Evolutionary conservation across 2,329 filamentous ascomycete species (phyloP), one percentile per base, ranked within the genome.

Genomic region (Shiraia sp.): DNA sequence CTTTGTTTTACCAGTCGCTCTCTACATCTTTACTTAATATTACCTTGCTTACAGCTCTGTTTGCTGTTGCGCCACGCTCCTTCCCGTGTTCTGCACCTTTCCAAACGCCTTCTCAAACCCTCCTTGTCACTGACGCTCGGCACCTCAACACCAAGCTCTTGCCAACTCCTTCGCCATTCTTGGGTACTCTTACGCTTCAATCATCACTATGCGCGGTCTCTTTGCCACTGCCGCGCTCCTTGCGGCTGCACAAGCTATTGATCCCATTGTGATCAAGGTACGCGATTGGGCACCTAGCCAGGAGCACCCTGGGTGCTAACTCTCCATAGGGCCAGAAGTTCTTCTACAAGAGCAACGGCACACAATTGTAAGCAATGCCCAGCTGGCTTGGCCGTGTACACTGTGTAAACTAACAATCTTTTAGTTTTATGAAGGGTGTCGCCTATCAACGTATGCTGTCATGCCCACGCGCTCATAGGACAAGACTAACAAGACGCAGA

Each of bases 311-410:
- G 24, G 41, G 40, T 40, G 31, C 47, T 53, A 36, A 47, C 51
- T 43, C 17, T 31, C 10, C 32, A 24, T 55, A 86, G 84, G 85
- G 88, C 58, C 81, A 81, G 67, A 91, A 93, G 73, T 92, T 96
- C 79, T 96, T 95, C 79, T 91, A 87, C 78, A 80, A 88, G 71
- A 87, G 85, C 70, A 87, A 86, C 70, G 85, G 85, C 60, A 86
- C 83, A 16, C 81, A 88, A 74, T 88, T 88, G 48, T 61, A 51
- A 45, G 59, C 32, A 41, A 12, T 32, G 10, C 27, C 29, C 22
- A 9, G 14, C 14, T 22, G 19, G 19, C 19, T 22, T 22, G 4
- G 10, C 40, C 10, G 22, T 32, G 12, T 13, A 32, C n/a, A 38
- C 35, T 22, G 48, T 32, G 44, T 19, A 34, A 10, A 19, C 51